These are phyloP conservation scores for Ceratocystis smalleyi DNA, from an alignment of 2,329 filamentous ascomycete species.

Conservation along the genomic window DNA sequence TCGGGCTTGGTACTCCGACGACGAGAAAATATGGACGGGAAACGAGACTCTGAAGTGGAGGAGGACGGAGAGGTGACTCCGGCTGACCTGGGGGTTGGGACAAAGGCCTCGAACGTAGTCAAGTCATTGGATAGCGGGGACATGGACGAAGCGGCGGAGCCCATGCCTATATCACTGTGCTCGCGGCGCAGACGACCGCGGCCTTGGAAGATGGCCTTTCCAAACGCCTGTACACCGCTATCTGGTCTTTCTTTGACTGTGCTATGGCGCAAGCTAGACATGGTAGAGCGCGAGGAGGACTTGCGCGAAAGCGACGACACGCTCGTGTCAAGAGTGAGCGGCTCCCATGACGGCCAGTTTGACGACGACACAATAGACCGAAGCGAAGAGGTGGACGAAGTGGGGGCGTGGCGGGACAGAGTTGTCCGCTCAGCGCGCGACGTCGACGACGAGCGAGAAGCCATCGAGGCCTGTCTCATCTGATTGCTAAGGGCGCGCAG, in stretches of 20 bases:
- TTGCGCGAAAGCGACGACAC: conserved; percentile 38
- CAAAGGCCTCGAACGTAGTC: not conserved
- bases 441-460: conserved; percentile 15
- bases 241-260: conserved; percentile 34
- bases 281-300: conserved; percentile 40
- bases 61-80: not conserved
- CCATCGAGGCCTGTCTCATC: conserved; percentile 38
- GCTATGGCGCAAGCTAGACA: conserved; percentile 35
- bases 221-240: conserved; percentile 40
- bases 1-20: conserved; percentile 21
- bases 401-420: conserved; percentile 27
- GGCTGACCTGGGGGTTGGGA: not conserved
- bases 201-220: conserved; percentile 44
- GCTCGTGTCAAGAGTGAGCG: conserved; percentile 33
- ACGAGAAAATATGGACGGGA: conserved; percentile 37
- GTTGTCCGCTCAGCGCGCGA: conserved; percentile 10
- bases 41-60: conserved; percentile 9
- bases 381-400: conserved; percentile 41
- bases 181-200: conserved; percentile 36
- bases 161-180: conserved; percentile 24
- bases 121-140: conserved; percentile 1
- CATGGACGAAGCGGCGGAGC: not conserved
- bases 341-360: conserved; percentile 14
- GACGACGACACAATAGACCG: conserved; percentile 26
- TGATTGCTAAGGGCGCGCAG: conserved; percentile 44